Conservation (phyloP, 2,329 filamentous ascomycete species). For the Colletotrichum magnum region DNA sequence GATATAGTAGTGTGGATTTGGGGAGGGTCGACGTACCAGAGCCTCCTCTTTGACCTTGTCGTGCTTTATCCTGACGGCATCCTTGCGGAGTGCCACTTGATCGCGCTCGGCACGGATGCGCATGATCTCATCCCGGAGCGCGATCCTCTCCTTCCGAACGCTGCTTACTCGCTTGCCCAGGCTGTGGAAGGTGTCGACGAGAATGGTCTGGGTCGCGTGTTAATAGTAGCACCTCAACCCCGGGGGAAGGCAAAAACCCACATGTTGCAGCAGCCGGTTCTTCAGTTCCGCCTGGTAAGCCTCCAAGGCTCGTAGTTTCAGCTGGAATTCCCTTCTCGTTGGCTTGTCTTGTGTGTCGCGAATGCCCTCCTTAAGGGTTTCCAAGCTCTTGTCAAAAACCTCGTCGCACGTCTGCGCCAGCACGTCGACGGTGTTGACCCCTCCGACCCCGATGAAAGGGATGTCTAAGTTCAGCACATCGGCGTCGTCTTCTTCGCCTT, state of each 20-base stretch:
- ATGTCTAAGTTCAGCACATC: slow-evolving; percentile 66
- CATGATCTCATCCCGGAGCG: slow-evolving; percentile 72
- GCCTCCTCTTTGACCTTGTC: slow-evolving; percentile 67
- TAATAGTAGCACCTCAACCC: slow-evolving; percentile 36
- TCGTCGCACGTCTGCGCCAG: slow-evolving; percentile 74
- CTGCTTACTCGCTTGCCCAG: slow-evolving; percentile 70
- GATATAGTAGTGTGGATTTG: slow-evolving; percentile 23
- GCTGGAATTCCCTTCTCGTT: slow-evolving; percentile 66
- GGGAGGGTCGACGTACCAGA: slow-evolving; percentile 58
- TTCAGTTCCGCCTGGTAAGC: slow-evolving; percentile 71
- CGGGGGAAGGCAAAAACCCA: slow-evolving; percentile 53
- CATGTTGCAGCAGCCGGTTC: slow-evolving; percentile 70
- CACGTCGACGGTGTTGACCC: slow-evolving; percentile 75
- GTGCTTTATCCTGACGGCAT: slow-evolving; percentile 72
- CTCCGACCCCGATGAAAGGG: slow-evolving; percentile 65
- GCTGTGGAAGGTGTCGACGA: slow-evolving; percentile 71
- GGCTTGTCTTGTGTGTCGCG: slow-evolving; percentile 58
- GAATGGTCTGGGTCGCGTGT: slow-evolving; percentile 62
- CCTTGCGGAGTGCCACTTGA: slow-evolving; percentile 73
- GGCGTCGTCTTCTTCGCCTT: slow-evolving; percentile 56
- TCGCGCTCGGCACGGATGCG: slow-evolving; percentile 71
- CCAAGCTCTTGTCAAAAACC: slow-evolving; percentile 66
- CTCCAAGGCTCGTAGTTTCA: slow-evolving; percentile 70
- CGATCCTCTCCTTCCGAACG: slow-evolving; percentile 70
- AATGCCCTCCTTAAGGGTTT: slow-evolving; percentile 59